These are phyloP conservation scores for Adansonia digitata DNA, from an alignment of 345 rosid genomes.

Conservation along the genomic window DNA sequence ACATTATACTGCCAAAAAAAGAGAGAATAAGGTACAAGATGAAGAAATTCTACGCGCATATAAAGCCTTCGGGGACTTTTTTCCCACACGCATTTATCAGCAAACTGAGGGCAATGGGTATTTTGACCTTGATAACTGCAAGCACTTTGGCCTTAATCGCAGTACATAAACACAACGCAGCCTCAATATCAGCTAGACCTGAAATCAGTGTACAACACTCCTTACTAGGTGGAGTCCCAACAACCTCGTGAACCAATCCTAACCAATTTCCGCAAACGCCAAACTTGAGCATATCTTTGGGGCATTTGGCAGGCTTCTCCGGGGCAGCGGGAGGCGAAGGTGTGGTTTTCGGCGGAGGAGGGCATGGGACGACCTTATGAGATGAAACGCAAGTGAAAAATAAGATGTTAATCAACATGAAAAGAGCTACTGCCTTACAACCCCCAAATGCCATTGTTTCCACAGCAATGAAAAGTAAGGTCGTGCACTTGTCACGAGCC, in stretches of 20 bases:
- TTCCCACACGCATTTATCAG: slow-evolving; percentile 51
- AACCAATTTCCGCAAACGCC: slow-evolving; percentile 85
- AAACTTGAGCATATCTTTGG: slow-evolving; percentile 54
- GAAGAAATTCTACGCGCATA: slow-evolving; percentile 21
- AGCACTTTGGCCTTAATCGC: slow-evolving; percentile 58
- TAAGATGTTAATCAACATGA: slow-evolving; percentile 29
- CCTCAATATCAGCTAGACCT: slow-evolving; percentile 86
- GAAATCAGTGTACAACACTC: slow-evolving; percentile 60
- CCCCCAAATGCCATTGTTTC: slow-evolving; percentile 16
- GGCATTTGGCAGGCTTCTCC: slow-evolving; percentile 52
- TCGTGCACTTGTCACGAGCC: background rate
- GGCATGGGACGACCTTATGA: slow-evolving; percentile 10
- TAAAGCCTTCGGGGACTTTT: slow-evolving; percentile 45
- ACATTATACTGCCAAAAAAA: background rate
- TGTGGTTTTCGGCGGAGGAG: slow-evolving; percentile 15
- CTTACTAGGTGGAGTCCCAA: slow-evolving; percentile 66
- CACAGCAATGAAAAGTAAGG: background rate
- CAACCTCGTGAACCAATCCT: slow-evolving; percentile 54
- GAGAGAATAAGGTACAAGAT: background rate
- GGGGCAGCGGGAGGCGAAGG: slow-evolving; percentile 5
- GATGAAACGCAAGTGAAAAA: slow-evolving; percentile 35
- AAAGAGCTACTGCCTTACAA: slow-evolving; percentile 14
- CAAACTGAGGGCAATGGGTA: slow-evolving; percentile 45
- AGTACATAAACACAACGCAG: slow-evolving; percentile 70
- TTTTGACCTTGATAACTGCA: slow-evolving; percentile 32